Conservation (phyloP, 768 basidiomycete species). For the Termitomyces sp. region DNA sequence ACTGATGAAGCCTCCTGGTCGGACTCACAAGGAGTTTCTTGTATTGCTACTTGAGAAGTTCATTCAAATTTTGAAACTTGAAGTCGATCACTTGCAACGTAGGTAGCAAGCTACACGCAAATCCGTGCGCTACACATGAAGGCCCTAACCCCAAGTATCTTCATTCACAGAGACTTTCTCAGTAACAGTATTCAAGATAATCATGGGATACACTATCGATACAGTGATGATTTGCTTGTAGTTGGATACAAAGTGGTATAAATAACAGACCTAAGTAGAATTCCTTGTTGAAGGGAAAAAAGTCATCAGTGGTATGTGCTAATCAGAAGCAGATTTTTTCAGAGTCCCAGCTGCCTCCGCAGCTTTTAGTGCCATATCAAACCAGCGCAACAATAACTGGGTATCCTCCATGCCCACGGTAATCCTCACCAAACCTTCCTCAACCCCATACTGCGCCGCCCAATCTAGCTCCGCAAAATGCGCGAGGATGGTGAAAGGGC, state of each 20-base stretch:
- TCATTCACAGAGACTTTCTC: background rate
- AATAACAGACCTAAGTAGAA: slow-evolving; percentile 13
- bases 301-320: background rate
- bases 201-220: slow-evolving; percentile 3
- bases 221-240: slow-evolving; percentile 22
- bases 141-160: background rate
- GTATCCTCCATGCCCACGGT: slow-evolving; percentile 88
- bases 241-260: slow-evolving; percentile 38
- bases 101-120: too few species aligned
- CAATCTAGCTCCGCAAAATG: slow-evolving; percentile 90
- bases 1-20: too few species aligned
- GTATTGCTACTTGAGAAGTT: too few species aligned
- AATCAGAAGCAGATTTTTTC: background rate
- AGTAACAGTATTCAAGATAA: background rate
- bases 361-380: slow-evolving; percentile 64
- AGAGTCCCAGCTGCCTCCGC: slow-evolving; percentile 49
- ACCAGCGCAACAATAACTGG: slow-evolving; percentile 50
- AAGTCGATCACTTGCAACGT: background rate
- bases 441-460: slow-evolving; percentile 87
- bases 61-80: background rate
- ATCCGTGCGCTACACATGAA: background rate
- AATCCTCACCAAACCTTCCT: slow-evolving; percentile 77
- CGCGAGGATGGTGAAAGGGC: slow-evolving; percentile 89
- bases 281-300: slow-evolving; percentile 30
- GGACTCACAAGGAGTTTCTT: too few species aligned